Evolutionary conservation across 805 yeast genomes (phyloP), one percentile per base, ranked within the genome.

Genomic region (Saccharomycopsis fibuligera): DNA sequence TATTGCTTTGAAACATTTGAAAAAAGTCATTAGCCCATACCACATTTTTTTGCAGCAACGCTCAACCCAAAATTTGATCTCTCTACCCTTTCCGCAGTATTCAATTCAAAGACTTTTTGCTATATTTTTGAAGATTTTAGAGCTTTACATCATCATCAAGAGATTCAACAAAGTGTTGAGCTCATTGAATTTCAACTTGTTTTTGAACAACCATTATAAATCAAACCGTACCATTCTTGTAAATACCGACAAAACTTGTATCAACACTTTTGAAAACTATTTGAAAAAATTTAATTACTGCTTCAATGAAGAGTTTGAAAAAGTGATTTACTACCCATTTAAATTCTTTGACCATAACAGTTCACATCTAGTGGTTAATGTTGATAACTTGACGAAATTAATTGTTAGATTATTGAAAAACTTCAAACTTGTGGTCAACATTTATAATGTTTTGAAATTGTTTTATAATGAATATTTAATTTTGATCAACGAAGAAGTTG

Each of bases 391-490:
- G 10, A 24, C 45, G 4, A 49, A 46, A 36, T 29, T 52, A 3
- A 41, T 40, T 21, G 24, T 44, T 9, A 52, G 42, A 30, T 21
- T 52, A 16, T 33, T 52, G 6, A 45, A 47, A 16, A 52, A 49
- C 36, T 52, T 52, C 41, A 52, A 52, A 24, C 29, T 52, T 23
- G 45, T 52, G 10, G 55, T 52, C 19, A 52, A 52, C 35, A 50
- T 52, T 21, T 49, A 52, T 19, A 52, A 49, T 40, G 38, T 52
- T 22, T 45, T 52, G 36, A 52, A 52, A 30, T 41, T 49, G 16
- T 52, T 52, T 25, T 49, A 52, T 31, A 52, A 52, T 35, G 55
- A 52, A 31, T 52, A 52, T 35, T 40, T 52, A 29, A 52, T 52
- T 27, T 23, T 52, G 8, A 50, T 52, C 23, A 52, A 52, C 33